Evolutionary conservation across 176 grass and related monocot genomes (phyloP), one percentile per base, ranked within the genome.

Genomic region (Ampelocalamus luodianensis): DNA sequence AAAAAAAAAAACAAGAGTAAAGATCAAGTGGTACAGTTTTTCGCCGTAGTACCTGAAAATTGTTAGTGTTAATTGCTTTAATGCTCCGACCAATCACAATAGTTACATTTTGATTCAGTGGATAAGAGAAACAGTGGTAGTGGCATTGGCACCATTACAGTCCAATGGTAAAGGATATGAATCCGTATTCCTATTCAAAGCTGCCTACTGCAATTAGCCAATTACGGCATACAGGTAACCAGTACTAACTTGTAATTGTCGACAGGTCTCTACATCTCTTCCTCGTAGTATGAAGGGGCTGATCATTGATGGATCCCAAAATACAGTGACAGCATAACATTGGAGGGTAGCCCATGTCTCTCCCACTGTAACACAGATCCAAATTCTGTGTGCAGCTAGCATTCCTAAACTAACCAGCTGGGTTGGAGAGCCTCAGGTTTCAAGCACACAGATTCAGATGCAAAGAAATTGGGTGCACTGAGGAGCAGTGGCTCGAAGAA

Each of bases 371-470:
- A 69, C 89, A 87, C 80, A 72, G 85, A 85, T 81, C 78, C 86
- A 61, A 68, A 65, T 78, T 68, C 71, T 85, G 3, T 73, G 71
- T 82, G 53, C 69, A 51, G 46, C 48, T 15, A 49, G 13, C 46
- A 37, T 36, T 39, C 26, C 27, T 36, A 54, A 50, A 82, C 38
- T 42, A 39, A 68, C 81, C 77, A 71, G 79, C 51, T 85, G 81
- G 82, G 85, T 72, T 76, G 42, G 32, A 69, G 85, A 80, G 85
- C 80, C 81, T 61, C 77, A 91, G 82, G 82, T 91, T 88, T 88
- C 72, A 71, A 59, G 74, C 42, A 81, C 82, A 85, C 90, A 78
- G 72, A 85, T 85, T 91, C 86, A 91, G 71, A 71, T 72, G 82
- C 65, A 46, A 56, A 6, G 22, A 74, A 69, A 6, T 61, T 75